phyloP scores from a whole-genome alignment of 257 asterid species.

The Penstemon davidsonii region DNA sequence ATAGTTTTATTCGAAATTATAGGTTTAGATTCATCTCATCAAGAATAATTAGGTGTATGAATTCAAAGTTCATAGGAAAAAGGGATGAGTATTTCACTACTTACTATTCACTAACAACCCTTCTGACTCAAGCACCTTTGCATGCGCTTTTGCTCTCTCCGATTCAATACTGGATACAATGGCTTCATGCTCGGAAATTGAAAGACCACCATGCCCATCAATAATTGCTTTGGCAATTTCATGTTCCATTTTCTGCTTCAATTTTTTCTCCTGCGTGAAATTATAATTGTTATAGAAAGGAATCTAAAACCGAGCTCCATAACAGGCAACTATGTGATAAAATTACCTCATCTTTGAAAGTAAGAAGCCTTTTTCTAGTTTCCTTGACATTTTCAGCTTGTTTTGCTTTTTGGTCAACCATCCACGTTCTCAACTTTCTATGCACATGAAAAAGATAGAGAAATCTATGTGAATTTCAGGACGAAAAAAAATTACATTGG shows the following conservation, averaged over 20 bases:
- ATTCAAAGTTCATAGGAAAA: too few relatives aligned
- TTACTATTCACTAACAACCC: constrained; percentile 44
- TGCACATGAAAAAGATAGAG: constrained; percentile 13
- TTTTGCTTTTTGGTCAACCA: constrained; percentile 49
- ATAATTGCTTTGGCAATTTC: constrained; percentile 53
- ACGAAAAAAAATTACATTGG: constrained; percentile 3
- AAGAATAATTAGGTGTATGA: too few relatives aligned
- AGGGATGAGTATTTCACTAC: constrained; percentile 32
- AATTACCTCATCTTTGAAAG: constrained; percentile 67
- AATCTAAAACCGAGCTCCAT: constrained; percentile 9
- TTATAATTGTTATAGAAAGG: neutral
- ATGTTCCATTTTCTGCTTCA: constrained; percentile 61
- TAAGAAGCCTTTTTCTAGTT: constrained; percentile 48
- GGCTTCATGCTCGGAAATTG: constrained; percentile 60
- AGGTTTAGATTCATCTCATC: too few relatives aligned
- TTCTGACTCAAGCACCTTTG: constrained; percentile 50
- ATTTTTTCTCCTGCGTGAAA: constrained; percentile 56
- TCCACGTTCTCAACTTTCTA: constrained; percentile 70
- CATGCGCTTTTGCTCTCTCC: constrained; percentile 58
- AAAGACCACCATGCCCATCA: constrained; percentile 50
- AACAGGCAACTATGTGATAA: neutral
- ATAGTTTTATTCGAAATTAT: neutral
- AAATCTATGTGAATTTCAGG: neutral
- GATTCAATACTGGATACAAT: constrained; percentile 45
- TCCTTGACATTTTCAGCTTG: constrained; percentile 53